Percentiles rank a stretch among this genome's conserved stretches.
Evolutionary conservation across 139 green algal species (phyloP).

Genomic region (Volvox reticuliferus): DNA sequence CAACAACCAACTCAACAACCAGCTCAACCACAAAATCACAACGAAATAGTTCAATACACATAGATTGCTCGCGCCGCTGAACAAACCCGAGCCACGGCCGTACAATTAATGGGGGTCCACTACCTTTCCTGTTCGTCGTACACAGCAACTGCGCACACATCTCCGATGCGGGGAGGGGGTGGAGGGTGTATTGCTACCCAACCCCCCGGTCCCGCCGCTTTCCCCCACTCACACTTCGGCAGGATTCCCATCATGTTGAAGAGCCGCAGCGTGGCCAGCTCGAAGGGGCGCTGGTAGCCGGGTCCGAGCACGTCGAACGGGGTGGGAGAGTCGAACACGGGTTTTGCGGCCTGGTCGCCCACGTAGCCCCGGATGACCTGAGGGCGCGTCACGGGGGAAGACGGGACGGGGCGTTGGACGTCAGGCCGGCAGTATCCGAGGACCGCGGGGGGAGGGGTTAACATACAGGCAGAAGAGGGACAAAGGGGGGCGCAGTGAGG

Average conservation of each 20-base stretch:
- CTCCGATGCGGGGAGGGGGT: not conserved
- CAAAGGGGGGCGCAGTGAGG: too few species aligned
- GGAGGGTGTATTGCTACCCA: not conserved
- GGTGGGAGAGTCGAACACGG: conserved; percentile 71
- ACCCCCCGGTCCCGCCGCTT: not conserved
- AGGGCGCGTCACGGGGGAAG: too few species aligned
- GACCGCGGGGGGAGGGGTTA: too few species aligned
- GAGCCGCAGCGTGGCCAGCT: conserved; percentile 88
- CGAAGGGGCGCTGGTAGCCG: conserved; percentile 84
- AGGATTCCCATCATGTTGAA: conserved; percentile 88
- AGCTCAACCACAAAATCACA: too few species aligned
- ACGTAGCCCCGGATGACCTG: conserved; percentile 87
- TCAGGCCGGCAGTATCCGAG: too few species aligned
- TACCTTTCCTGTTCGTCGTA: not conserved
- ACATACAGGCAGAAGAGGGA: too few species aligned
- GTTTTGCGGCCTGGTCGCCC: conserved; percentile 72
- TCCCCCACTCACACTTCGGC: conserved; percentile 81
- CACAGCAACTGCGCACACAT: not conserved
- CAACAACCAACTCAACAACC: too few species aligned
- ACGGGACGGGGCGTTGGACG: too few species aligned
- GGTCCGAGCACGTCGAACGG: conserved; percentile 85
- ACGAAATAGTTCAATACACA: too few species aligned
- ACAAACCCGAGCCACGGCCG: not conserved
- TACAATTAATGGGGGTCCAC: not conserved
- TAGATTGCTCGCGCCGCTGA: too few species aligned